Base-by-base conservation (phyloP, 1,284 basidiomycete species). In the Phaffia rhodozyma region DNA sequence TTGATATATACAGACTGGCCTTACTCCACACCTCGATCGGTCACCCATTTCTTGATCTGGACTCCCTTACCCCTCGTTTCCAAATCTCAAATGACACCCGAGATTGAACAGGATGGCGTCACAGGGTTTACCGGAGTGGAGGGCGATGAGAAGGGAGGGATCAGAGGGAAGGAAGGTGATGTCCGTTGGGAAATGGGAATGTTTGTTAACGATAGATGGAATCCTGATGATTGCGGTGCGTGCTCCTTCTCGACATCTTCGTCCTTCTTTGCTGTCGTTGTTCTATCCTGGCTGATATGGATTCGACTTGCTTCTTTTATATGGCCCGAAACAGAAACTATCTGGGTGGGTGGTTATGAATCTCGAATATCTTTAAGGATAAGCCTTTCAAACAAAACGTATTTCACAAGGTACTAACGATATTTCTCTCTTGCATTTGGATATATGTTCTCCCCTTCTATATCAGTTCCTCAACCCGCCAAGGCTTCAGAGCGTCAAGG, bases 401-500 rank as follows among this genome's bases (percentile, higher is more conserved):
- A 47, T 21, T 29, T 23, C 16, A 9, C 18, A 9, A 20, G 5
- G 11, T 32, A 27, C 18, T 53, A 2, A 53, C 18, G 25, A 9
- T 2, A 18, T 32, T 0, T 43, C 1, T n/a, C 20, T 18, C 20
- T 18, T 20, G 21, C 2, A 27, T 16, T 21, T 54, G 0, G 18
- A 27, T 32, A 21, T 18, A 9, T 11, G 13, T 3, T 23, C 34
- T 20, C 25, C 18, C 52, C 18, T 55, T 30, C 13, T 2, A 1
- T 30, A 32, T 1, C 18, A 63, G 64, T 66, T 66, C 29, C 16
- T 66, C 34, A 66, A 66, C 38, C 64, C 64, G 6, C 64, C 64
- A 18, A 51, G 64, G 32, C 60, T 66, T 20, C 64, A 66, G 38
- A 61, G 59, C 56, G 64, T 66, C 38, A 66, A 66, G 56, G 62